phyloP scores from a whole-genome alignment of 169 alveolate genomes.

The Plasmodium cynomolgi region DNA sequence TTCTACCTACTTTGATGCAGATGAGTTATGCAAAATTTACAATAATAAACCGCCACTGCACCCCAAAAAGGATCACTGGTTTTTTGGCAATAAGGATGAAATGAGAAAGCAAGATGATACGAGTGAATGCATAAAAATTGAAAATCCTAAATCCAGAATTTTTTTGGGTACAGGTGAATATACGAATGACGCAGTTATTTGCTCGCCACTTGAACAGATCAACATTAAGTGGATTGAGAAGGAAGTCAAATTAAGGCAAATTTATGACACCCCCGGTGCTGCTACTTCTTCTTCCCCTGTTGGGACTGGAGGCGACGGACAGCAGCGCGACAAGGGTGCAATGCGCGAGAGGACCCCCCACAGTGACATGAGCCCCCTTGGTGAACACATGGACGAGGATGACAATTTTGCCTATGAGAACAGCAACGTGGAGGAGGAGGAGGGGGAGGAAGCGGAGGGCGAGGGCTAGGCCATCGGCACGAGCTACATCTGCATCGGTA shows the following conservation, averaged over 20 bases:
- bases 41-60: constrained; percentile 89
- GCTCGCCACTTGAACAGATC: constrained; percentile 86
- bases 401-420: constrained; percentile 26
- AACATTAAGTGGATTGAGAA: constrained; percentile 89
- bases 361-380: constrained; percentile 9
- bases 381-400: constrained; percentile 10
- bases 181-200: constrained; percentile 89
- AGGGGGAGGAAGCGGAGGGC: not conserved
- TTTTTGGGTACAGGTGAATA: constrained; percentile 90
- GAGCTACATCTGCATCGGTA: not conserved
- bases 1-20: constrained; percentile 88
- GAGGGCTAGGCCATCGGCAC: not conserved
- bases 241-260: constrained; percentile 83
- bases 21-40: constrained; percentile 88
- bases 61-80: constrained; percentile 93
- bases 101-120: constrained; percentile 76
- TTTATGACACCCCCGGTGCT: constrained; percentile 24
- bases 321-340: not conserved
- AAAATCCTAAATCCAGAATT: constrained; percentile 83
- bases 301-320: not conserved
- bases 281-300: not conserved
- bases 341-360: constrained; percentile 6
- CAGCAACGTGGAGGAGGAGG: constrained; percentile 7
- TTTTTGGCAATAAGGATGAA: constrained; percentile 74
- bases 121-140: constrained; percentile 76